Base-by-base conservation (phyloP, 805 yeast genomes). In the Candida succiphila region DNA sequence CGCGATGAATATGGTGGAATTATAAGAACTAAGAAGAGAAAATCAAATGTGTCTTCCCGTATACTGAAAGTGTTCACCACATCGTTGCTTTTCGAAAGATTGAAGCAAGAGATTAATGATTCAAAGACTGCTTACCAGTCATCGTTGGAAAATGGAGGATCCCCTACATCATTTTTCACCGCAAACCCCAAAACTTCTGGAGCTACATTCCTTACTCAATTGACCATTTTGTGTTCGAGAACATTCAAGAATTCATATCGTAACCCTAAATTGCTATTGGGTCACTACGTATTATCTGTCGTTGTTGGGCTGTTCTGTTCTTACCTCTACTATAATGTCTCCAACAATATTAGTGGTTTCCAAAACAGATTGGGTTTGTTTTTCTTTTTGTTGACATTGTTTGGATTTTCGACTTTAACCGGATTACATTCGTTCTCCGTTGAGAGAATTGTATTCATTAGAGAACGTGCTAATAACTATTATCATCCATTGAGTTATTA, bases 391-490 rank as follows among this genome's bases (percentile, higher is more conserved):
- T 65, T 92, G 39, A 85, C 97, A 3, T 72, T 88, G 48, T 88
- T 92, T 63, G 98, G 98, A 0, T 92, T 92, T 55, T 80, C 94
- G 1, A 81, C 97, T 0, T 67, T 92, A 48, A 89, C 97, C 0
- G 94, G 96, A 0, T 63, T 92, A 34, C 89, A 87, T 43, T 74
- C 95, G 3, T 92, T 92, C 55, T 77, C 95, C 0, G 69, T 75
- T 34, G 98, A 92, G 53, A 68, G 97, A 45, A 74, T 87, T 29
- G 85, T 89, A 14, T 92, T 89, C 50, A 71, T 92, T 38, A 73
- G 96, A 35, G 98, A 92, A 57, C 70, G 98, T 36, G 87, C 97
- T 5, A 92, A 92, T 52, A 89, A 89, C 44, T 92, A 92, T 54
- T 92, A 92, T 57, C 77, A 77, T 38, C 95, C 98, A 13, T 52